Percentiles rank a stretch among this genome's conserved stretches.
These are phyloP conservation scores for Myxozyma udenii DNA, from an alignment of 805 yeast genomes.

Conservation along the genomic window DNA sequence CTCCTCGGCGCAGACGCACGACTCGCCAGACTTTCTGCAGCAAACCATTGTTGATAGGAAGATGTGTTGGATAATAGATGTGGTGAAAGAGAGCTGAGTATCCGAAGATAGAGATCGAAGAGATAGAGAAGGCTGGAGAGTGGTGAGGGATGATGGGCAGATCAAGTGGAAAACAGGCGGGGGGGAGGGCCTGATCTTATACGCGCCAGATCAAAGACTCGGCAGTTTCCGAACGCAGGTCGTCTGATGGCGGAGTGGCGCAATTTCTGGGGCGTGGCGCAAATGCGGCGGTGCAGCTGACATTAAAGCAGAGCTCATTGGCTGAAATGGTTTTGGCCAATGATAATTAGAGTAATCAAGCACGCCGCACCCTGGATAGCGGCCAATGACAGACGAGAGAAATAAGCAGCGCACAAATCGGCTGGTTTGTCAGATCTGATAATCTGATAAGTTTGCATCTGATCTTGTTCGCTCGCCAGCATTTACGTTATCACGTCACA, in stretches of 20 bases:
- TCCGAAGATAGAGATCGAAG: neutral
- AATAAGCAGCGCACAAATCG: no score
- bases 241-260: neutral
- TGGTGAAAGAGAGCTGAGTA: neutral
- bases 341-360: neutral
- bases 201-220: no score
- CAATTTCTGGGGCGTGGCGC: neutral
- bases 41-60: conserved; percentile 38
- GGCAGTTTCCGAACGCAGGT: neutral
- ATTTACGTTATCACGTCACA: no score
- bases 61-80: conserved; percentile 1
- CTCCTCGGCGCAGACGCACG: conserved; percentile 58
- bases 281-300: conserved; percentile 14
- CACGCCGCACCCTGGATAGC: no score
- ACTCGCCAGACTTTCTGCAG: conserved; percentile 44
- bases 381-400: neutral
- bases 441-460: no score
- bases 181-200: neutral
- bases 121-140: neutral
- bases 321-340: conserved; percentile 1
- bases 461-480: no score
- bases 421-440: no score
- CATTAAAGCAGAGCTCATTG: conserved; percentile 13
- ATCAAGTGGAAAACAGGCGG: neutral
- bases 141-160: neutral